Base-by-base conservation (phyloP, 306 rosid genomes). In the Rosa persica region DNA sequence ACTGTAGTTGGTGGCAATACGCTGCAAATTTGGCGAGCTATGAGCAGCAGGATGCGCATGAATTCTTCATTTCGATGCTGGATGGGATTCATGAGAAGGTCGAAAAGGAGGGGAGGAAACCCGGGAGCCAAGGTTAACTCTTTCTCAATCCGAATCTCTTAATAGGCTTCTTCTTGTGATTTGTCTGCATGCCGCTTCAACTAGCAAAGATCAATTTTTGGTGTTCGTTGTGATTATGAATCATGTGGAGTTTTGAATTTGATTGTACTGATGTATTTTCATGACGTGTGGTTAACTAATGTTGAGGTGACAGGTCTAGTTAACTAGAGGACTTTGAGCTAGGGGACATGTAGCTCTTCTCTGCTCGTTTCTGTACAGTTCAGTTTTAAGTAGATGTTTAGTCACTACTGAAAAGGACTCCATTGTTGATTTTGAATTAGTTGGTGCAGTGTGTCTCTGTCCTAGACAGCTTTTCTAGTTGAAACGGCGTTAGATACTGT, bases 11-110 rank as follows among this genome's bases (percentile, higher is more conserved):
- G 99, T 95, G 99, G 99, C 99, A 93, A 34, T 94, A 95, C 70
- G 96, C 99, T 1, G 93, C 97, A 12, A 95, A 91, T 86, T 90
- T 93, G 76, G 97, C 99, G 42, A 91, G 94, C 78, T 95, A 95
- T 82, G 98, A 93, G 73, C 99, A 95, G 83, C 99, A 95, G 78
- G 99, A 95, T 82, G 99, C 99, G 2, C 99, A 95, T 73, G 99
- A 95, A 12, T 95, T 95, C 82, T 95, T 95, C 92, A 95, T 95
- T 84, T 95, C 99, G 73, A 91, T 91, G 89, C 93, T 95, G 38
- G 98, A 93, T 84, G 99, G 98, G 62, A 93, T 95, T 77, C 98
- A 93, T 65, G 98, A 93, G 80, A 95, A 91, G 87, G 96, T 87
- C 78, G 97, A 88, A 61, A 92, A 87, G 83, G 93, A 93, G 79